A percentile compares a stretch with the other conserved stretches of the same genome.
phyloP scores from a whole-genome alignment of 352 stramenopile species.

The Pythium scleroteichum region DNA sequence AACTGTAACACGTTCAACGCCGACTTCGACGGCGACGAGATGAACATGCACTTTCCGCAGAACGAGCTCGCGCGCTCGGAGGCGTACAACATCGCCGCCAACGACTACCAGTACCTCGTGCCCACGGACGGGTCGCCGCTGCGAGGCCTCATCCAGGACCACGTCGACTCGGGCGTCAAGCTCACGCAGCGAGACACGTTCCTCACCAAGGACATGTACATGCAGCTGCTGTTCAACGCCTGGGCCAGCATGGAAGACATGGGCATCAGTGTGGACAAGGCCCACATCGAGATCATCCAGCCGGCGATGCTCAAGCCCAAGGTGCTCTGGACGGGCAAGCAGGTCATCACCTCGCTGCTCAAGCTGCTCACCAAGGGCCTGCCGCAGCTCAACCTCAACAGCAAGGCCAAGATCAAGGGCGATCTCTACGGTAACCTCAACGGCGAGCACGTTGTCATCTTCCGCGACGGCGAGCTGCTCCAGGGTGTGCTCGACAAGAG shows the following conservation, averaged over 20 bases:
- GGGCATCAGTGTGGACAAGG: slow-evolving; percentile 81
- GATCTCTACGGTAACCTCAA: slow-evolving; percentile 93
- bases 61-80: slow-evolving; percentile 97
- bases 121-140: slow-evolving; percentile 98
- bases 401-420: slow-evolving; percentile 97
- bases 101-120: slow-evolving; percentile 98
- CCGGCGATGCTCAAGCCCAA: slow-evolving; percentile 98
- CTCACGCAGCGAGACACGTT: slow-evolving; percentile 98
- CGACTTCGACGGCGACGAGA: slow-evolving; percentile 99
- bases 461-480: slow-evolving; percentile 95
- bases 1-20: slow-evolving; percentile 99
- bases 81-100: slow-evolving; percentile 97
- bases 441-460: slow-evolving; percentile 96
- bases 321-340: slow-evolving; percentile 98
- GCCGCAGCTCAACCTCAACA: slow-evolving; percentile 91
- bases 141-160: slow-evolving; percentile 99
- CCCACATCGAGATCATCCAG: slow-evolving; percentile 94
- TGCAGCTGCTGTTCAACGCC: slow-evolving; percentile 97
- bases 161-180: slow-evolving; percentile 99
- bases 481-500: slow-evolving; percentile 99
- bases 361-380: slow-evolving; percentile 92
- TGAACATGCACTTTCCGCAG: slow-evolving; percentile 99
- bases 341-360: slow-evolving; percentile 98
- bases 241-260: slow-evolving; percentile 95
- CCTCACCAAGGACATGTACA: slow-evolving; percentile 98